These are phyloP conservation scores for Kernera saxatilis DNA, from an alignment of 345 rosid genomes.

Conservation along the genomic window DNA sequence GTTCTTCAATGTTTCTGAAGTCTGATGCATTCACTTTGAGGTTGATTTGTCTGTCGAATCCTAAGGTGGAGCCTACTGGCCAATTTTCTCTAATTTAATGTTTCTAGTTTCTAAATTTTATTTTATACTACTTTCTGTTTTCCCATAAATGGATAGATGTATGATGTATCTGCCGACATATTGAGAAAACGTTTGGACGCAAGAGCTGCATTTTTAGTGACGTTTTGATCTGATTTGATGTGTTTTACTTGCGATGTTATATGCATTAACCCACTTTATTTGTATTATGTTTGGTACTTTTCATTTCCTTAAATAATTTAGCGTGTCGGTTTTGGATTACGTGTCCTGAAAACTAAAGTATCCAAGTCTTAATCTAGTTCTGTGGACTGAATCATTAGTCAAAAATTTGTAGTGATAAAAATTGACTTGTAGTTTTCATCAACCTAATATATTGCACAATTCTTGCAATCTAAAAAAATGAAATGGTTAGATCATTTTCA, in stretches of 20 bases:
- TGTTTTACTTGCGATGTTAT: background rate
- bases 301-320: background rate
- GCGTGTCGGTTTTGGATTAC: background rate
- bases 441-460: background rate
- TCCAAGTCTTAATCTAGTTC: background rate
- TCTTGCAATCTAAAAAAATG: too few relatives aligned
- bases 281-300: background rate
- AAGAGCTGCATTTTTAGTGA: constrained; percentile 9
- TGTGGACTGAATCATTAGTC: background rate
- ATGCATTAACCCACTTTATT: background rate
- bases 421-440: background rate
- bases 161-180: constrained; percentile 21
- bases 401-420: background rate
- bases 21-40: background rate
- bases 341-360: background rate
- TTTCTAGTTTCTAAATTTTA: background rate
- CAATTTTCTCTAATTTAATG: background rate
- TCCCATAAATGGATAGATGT: background rate
- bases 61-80: background rate
- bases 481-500: background rate
- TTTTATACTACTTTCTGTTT: background rate
- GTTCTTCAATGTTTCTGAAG: background rate
- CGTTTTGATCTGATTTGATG: constrained; percentile 19
- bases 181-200: constrained; percentile 9
- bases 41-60: constrained; percentile 1